Conservation (phyloP, 768 basidiomycete genomes). For the Kwoniella sp. region DNA sequence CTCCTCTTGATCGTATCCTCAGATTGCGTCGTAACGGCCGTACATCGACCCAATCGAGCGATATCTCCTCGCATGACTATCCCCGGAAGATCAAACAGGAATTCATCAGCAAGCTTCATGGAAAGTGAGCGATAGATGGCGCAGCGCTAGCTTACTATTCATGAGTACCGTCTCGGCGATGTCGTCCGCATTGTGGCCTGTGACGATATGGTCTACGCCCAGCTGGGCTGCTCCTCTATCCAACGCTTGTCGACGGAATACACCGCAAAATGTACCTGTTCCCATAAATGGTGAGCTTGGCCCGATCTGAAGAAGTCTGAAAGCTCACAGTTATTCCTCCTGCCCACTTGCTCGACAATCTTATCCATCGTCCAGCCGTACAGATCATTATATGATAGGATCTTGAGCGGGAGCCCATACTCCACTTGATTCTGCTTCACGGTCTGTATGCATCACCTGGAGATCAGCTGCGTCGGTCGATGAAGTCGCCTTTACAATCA, state of each 20-base stretch:
- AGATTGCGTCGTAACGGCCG: slow-evolving; percentile 89
- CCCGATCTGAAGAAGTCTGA: neutral
- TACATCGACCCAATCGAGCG: slow-evolving; percentile 88
- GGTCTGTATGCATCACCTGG: slow-evolving; percentile 76
- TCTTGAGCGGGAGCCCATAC: slow-evolving; percentile 92
- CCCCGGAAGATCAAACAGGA: no score
- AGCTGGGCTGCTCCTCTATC: slow-evolving; percentile 89
- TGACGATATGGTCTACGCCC: slow-evolving; percentile 93
- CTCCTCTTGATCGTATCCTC: slow-evolving; percentile 95
- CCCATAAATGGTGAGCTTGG: neutral
- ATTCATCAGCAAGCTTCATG: no score
- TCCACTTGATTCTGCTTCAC: slow-evolving; percentile 96
- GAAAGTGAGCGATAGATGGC: neutral
- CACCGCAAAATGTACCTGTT: slow-evolving; percentile 86
- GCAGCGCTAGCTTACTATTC: slow-evolving; percentile 72
- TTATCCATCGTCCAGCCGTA: slow-evolving; percentile 99
- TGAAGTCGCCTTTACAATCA: no score
- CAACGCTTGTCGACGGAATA: slow-evolving; percentile 92
- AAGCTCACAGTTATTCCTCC: slow-evolving; percentile 84
- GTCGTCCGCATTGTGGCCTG: slow-evolving; percentile 98
- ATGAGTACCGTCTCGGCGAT: slow-evolving; percentile 98
- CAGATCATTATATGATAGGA: slow-evolving; percentile 90
- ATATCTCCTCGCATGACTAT: slow-evolving; percentile 99
- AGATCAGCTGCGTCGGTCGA: no score
- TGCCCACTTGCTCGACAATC: slow-evolving; percentile 89